These are phyloP conservation scores for Chalara sp. DNA, from an alignment of 2,329 filamentous ascomycete species.

Conservation along the genomic window DNA sequence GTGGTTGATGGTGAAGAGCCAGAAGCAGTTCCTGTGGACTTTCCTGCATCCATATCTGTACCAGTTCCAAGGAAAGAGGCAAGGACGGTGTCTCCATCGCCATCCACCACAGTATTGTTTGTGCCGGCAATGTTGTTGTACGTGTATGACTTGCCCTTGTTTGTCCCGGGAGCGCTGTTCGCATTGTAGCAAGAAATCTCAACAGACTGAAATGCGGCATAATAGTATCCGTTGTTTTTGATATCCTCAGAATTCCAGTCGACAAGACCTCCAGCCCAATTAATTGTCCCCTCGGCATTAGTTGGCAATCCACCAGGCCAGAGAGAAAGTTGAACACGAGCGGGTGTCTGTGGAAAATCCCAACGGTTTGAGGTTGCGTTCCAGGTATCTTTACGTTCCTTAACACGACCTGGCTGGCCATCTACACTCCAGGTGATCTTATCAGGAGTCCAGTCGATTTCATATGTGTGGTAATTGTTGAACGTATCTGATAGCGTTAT, in stretches of 20 bases:
- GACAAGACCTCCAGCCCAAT: conserved; percentile 87
- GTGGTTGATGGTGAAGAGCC: conserved; percentile 21
- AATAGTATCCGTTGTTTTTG: conserved; percentile 81
- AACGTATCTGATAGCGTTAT: conserved; percentile 66
- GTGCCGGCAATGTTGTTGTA: conserved; percentile 60
- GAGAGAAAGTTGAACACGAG: conserved; percentile 86
- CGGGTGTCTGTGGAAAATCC: conserved; percentile 84
- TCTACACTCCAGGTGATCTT: conserved; percentile 82
- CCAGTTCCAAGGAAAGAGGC: conserved; percentile 78
- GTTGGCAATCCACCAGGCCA: conserved; percentile 83
- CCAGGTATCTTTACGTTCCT: conserved; percentile 75
- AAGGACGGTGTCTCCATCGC: conserved; percentile 67
- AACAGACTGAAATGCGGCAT: conserved; percentile 70
- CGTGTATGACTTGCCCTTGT: conserved; percentile 65
- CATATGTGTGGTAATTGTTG: conserved; percentile 78
- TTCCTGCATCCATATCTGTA: conserved; percentile 56
- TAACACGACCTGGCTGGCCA: conserved; percentile 66
- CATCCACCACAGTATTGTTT: conserved; percentile 72
- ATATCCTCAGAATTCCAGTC: conserved; percentile 82
- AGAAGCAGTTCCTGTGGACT: conserved; percentile 30
- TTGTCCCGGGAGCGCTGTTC: conserved; percentile 54
- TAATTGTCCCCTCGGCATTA: conserved; percentile 78
- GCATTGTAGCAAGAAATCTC: conserved; percentile 79
- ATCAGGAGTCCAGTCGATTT: conserved; percentile 88
- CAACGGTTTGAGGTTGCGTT: conserved; percentile 77